These are phyloP conservation scores for Isabelozyma pseudorhagii DNA, from an alignment of 805 yeast species.

Conservation along the genomic window DNA sequence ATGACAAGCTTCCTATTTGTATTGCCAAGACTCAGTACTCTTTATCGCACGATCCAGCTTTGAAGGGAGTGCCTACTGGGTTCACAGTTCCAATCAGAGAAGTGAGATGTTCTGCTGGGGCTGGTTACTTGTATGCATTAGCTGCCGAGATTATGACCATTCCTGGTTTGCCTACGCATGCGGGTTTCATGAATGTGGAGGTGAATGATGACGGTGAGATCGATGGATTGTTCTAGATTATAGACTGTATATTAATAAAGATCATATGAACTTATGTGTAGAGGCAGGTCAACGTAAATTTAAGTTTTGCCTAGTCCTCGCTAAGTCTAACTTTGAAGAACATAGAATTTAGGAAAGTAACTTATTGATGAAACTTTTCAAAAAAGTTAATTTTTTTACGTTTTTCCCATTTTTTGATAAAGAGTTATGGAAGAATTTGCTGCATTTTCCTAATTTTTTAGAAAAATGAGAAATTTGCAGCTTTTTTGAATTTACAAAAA, in stretches of 20 bases:
- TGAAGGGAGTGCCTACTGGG: constrained; percentile 94
- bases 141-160: constrained; percentile 97
- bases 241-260: neutral
- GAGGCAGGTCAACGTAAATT: neutral
- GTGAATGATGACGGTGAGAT: constrained; percentile 87
- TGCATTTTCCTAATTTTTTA: no score
- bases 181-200: constrained; percentile 97
- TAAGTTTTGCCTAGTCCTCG: no score
- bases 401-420: no score
- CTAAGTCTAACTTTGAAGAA: no score
- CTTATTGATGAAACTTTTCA: no score
- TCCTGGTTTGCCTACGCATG: constrained; percentile 94
- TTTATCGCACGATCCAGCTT: constrained; percentile 85
- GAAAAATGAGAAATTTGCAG: no score
- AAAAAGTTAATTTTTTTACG: no score
- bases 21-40: constrained; percentile 98
- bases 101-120: constrained; percentile 92
- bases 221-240: constrained; percentile 75
- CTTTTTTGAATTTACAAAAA: no score
- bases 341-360: no score
- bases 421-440: no score
- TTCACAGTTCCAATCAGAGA: constrained; percentile 93
- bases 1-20: constrained; percentile 87
- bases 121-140: constrained; percentile 92
- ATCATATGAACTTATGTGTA: neutral